Evolutionary conservation across 768 basidiomycete genomes (phyloP), one percentile per base, ranked within the genome.

Genomic region (Pleurotus sapidus): DNA sequence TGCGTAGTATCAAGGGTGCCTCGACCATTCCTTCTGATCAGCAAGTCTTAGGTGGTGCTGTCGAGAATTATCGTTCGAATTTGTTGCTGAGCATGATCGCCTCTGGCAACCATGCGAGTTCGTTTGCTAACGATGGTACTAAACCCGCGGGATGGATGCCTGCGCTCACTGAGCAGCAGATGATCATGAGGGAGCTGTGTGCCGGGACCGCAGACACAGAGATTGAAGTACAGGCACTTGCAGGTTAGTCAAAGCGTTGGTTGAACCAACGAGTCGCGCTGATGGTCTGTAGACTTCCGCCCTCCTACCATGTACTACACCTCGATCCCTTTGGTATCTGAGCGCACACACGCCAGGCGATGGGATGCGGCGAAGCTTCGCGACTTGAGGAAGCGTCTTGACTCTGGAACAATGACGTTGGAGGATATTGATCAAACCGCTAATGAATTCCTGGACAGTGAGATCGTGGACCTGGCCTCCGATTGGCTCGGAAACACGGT

Each of bases 401-500:
- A 99, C 70, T 88, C 89, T n/a, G 91, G 90, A 15, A 86, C 83
- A 4, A 91, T 94, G 79, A 78, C 81, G 11, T 80, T 82, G 15
- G 89, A 89, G 51, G 96, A 98, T 72, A 86, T 95, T 56, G 95
- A 99, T 68, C 86, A 87, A 67, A 88, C 97, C 51, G 91, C 93
- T 2, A 80, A 80, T 47, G 95, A 98, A 67, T 87, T 98, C 70
- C 78, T 98, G 60, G 95, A 98, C 64, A 88, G 92, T 11, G 97
- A 98, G 69, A 91, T 93, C 60, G 94, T 96, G 12, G 93, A 95
- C 70, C 83, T 99, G 57, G 89, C 96, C 12, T 95, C 93, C 38
- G 96, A 99, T 70, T 98, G 97, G 89, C 88, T 99, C 62, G 97
- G 97, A 47, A 99, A 99, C 67, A 98, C 95, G 38, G 88, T 89